Base-by-base conservation (phyloP, 805 yeast genomes). In the Candida methanosorbosa region DNA sequence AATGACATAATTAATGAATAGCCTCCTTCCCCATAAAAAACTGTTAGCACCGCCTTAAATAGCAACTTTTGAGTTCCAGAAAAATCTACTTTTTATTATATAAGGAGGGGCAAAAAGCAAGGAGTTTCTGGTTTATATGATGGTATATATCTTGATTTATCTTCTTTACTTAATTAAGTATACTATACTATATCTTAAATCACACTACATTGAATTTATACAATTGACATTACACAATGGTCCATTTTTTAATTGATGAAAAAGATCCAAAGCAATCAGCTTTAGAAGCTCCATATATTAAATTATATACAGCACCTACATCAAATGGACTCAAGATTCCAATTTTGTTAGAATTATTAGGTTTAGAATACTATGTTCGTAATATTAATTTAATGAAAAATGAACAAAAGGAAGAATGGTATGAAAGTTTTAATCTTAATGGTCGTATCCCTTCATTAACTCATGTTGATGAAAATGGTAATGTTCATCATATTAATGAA, bases 401-500 rank as follows among this genome's bases (percentile, higher is more conserved):
- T 28, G 72, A 54, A 28, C 78, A 75, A 38, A 76, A 77, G 48
- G 68, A 70, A 42, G 72, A 64, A 6, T 72, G 79, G 78, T 78
- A 61, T 43, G 49, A 74, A 33, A 60, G 68, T 35, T 52, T 75
- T 47, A 75, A 77, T 50, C 77, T 79, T 15, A 76, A 78, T 45
- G 83, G 85, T 5, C 26, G 75, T 45, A 71, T 79, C 33, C 85
- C 86, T 19, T 64, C 76, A 0, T 52, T 79, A 24, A 58, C 60
- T 2, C 66, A 63, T 40, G 60, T 44, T 16, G 49, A 53, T 27
- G 46, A 50, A 24, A 59, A 66, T 6, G 77, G 75, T 4, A 53
- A 67, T 27, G 51, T 21, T 7, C 61, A 62, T 21, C 57, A 69
- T 17, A 48, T 79, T 19, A 66, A 68, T 43, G 84, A 78, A 55